These are phyloP conservation scores for Leptographium procerum DNA, from an alignment of 2,329 filamentous ascomycete genomes.

Conservation along the genomic window DNA sequence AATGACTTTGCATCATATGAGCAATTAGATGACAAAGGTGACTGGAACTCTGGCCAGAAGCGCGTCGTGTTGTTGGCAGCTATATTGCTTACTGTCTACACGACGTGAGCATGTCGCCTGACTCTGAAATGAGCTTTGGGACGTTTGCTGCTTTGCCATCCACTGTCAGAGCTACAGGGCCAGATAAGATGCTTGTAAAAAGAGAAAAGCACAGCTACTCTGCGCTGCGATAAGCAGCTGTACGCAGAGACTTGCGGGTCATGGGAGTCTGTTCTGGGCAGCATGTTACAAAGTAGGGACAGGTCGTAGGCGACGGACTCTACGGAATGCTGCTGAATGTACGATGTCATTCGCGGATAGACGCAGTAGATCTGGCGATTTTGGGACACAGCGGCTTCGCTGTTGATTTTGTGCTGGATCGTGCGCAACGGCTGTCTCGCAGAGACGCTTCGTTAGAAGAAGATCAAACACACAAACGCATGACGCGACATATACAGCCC, in stretches of 20 bases:
- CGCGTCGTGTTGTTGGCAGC: neutral
- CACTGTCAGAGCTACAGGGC: neutral
- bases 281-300: neutral
- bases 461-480: neutral
- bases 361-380: neutral
- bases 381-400: neutral
- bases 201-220: too few species aligned
- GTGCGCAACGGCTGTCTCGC: neutral
- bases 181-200: neutral
- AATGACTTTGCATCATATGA: slow-evolving; percentile 12
- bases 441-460: neutral
- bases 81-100: neutral
- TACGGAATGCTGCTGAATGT: neutral
- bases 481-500: neutral
- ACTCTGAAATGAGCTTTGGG: neutral
- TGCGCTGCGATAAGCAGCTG: too few species aligned
- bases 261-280: neutral
- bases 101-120: neutral
- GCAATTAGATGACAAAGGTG: neutral
- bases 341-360: neutral
- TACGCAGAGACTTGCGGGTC: neutral
- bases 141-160: neutral
- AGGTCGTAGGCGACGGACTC: neutral
- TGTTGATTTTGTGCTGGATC: neutral
- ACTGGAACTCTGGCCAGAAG: neutral